These are phyloP conservation scores for Acanthamoeba lenticulata DNA, from an alignment of 208 protist species.

Conservation along the genomic window DNA sequence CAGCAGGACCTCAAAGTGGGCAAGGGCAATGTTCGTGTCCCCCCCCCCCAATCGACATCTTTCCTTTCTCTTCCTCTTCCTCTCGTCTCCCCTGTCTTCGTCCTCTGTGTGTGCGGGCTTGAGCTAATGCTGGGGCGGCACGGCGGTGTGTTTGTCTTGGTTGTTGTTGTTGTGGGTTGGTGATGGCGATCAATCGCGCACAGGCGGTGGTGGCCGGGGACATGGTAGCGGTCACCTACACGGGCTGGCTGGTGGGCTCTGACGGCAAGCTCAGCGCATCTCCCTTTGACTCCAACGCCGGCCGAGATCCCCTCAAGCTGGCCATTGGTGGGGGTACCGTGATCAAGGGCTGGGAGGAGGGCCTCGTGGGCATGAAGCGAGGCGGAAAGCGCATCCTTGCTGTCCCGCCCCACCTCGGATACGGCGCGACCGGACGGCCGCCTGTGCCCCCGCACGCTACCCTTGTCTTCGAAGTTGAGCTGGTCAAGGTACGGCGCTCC, in stretches of 20 bases:
- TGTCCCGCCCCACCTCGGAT: neutral
- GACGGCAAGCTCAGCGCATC: neutral
- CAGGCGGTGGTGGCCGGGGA: neutral
- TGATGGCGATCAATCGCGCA: neutral
- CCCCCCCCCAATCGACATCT: neutral
- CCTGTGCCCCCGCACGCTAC: constrained; percentile 6
- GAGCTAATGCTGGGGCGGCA: too few species aligned
- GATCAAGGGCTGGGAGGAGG: constrained; percentile 43
- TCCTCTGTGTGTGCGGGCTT: too few species aligned
- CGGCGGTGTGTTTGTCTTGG: too few species aligned
- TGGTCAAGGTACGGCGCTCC: constrained; percentile 1
- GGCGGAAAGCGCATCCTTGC: constrained; percentile 24
- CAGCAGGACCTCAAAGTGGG: constrained; percentile 21
- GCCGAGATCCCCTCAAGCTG: neutral
- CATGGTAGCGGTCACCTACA: neutral
- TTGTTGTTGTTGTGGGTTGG: neutral
- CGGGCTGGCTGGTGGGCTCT: neutral
- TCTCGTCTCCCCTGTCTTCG: too few species aligned
- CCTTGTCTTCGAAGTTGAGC: constrained; percentile 5
- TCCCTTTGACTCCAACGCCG: neutral
- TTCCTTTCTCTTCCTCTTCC: neutral
- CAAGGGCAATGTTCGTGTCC: constrained; percentile 41
- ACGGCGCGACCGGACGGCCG: neutral
- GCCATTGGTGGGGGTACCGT: neutral
- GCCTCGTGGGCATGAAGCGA: constrained; percentile 52